These are phyloP conservation scores for Solanum corneliomulleri DNA, from an alignment of 257 asterid genomes.

Conservation along the genomic window DNA sequence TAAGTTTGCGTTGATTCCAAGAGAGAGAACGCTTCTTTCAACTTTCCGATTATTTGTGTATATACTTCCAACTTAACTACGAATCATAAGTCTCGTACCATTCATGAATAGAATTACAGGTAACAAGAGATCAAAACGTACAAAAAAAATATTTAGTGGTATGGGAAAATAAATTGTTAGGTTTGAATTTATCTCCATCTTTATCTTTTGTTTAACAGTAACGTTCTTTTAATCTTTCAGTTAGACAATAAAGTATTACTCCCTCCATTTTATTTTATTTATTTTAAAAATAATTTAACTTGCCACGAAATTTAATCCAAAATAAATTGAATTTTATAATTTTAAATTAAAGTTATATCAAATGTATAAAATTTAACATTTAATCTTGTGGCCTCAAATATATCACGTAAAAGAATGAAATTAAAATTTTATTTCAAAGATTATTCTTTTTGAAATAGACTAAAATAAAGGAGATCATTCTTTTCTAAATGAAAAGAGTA, in stretches of 20 bases:
- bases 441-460: too few species aligned
- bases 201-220: not conserved
- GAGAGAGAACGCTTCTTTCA: not conserved
- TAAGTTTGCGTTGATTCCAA: not conserved
- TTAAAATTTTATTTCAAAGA: too few species aligned
- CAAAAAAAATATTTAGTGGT: not conserved
- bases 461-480: too few species aligned
- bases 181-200: not conserved
- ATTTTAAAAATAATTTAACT: too few species aligned
- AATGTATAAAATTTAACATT: too few species aligned
- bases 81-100: not conserved
- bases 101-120: not conserved
- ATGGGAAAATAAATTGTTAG: not conserved
- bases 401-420: rapidly evolving
- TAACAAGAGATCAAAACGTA: not conserved
- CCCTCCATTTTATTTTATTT: too few species aligned
- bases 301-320: too few species aligned
- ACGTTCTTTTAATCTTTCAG: not conserved
- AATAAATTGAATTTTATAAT: too few species aligned
- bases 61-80: not conserved
- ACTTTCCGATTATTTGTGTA: not conserved
- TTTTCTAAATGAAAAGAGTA: too few species aligned
- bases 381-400: too few species aligned
- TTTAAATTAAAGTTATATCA: too few species aligned
- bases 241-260: not conserved